These are phyloP conservation scores for Rubus parviflorus DNA, from an alignment of 306 rosid genomes.

Conservation along the genomic window DNA sequence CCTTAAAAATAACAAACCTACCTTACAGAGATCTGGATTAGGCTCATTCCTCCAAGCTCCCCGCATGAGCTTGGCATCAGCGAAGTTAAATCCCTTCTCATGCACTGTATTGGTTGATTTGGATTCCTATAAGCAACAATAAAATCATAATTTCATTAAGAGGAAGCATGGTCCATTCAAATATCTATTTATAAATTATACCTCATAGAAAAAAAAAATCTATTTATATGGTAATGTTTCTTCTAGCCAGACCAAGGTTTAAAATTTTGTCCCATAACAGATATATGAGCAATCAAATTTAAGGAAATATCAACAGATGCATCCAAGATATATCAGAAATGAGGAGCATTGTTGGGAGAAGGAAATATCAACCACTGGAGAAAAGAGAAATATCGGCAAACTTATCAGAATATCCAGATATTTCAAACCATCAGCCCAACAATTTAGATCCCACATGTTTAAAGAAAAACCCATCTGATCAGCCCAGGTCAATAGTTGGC, in stretches of 20 bases:
- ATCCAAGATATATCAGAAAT: not conserved
- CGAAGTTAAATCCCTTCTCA: slow-evolving; percentile 93
- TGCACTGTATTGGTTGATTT: slow-evolving; percentile 50
- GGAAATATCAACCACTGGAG: not conserved
- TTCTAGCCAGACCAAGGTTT: not conserved
- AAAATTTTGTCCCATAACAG: not conserved
- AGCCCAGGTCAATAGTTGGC: not conserved
- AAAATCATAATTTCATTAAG: slow-evolving; percentile 8
- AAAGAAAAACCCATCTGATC: not conserved
- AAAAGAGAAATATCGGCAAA: not conserved
- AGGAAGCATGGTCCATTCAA: not conserved
- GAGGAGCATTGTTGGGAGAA: not conserved
- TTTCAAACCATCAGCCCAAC: not conserved
- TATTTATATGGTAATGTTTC: not conserved
- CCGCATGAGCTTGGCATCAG: slow-evolving; percentile 80
- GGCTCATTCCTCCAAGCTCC: slow-evolving; percentile 99
- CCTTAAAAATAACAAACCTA: slow-evolving; percentile 33
- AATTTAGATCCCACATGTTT: too few species aligned
- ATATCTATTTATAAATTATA: not conserved
- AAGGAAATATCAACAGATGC: not conserved
- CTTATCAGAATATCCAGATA: not conserved
- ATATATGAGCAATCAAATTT: not conserved
- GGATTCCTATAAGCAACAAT: slow-evolving; percentile 47
- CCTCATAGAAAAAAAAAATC: not conserved
- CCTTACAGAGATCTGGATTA: slow-evolving; percentile 86